These are phyloP conservation scores for Oryza meridionalis DNA, from an alignment of 176 grass and related monocot genomes.

Conservation along the genomic window DNA sequence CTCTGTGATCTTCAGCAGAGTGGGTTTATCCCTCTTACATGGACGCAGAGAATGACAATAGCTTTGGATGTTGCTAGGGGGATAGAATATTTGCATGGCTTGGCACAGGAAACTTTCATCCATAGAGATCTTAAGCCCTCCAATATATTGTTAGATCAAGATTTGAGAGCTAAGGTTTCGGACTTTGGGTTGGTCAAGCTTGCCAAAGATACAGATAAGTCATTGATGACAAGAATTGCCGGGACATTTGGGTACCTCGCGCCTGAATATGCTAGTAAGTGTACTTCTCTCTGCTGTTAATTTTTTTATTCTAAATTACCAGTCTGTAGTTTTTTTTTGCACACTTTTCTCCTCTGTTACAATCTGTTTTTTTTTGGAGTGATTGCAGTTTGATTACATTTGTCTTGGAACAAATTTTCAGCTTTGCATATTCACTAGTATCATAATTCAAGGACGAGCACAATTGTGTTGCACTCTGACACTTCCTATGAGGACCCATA, in stretches of 20 bases:
- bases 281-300: slow-evolving; percentile 23
- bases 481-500: not conserved
- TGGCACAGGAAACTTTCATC: slow-evolving; percentile 97
- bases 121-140: slow-evolving; percentile 97
- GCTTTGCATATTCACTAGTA: slow-evolving; percentile 23
- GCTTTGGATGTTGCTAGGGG: slow-evolving; percentile 95
- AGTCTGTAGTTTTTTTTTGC: slow-evolving; percentile 25
- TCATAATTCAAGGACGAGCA: not conserved
- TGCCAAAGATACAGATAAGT: slow-evolving; percentile 79
- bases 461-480: slow-evolving; percentile 12
- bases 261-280: slow-evolving; percentile 98
- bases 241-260: slow-evolving; percentile 99
- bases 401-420: slow-evolving; percentile 23
- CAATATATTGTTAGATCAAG: slow-evolving; percentile 93
- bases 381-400: slow-evolving; percentile 12
- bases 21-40: slow-evolving; percentile 72
- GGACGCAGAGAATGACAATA: slow-evolving; percentile 86
- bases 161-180: slow-evolving; percentile 95
- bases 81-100: slow-evolving; percentile 93
- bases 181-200: slow-evolving; percentile 98
- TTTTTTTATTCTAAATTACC: slow-evolving; percentile 20
- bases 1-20: slow-evolving; percentile 71
- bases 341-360: slow-evolving; percentile 18
- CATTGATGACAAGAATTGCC: slow-evolving; percentile 90
- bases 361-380: not conserved